Base-by-base conservation (phyloP, 1,284 basidiomycete species). In the Inonotus hispidus region DNA sequence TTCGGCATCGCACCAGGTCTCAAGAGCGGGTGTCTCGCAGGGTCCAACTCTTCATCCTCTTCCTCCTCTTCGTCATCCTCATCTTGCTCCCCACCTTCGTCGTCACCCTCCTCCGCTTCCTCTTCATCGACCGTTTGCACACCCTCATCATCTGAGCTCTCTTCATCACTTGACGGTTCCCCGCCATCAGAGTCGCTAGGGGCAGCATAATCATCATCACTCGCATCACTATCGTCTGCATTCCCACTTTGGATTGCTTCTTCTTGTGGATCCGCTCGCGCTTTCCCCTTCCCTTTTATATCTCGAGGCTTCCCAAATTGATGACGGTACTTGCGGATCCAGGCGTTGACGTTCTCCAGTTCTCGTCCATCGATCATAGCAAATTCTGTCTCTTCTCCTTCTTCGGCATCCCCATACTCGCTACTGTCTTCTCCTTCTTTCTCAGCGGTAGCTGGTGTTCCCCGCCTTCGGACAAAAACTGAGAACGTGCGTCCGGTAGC, bases 291-390 rank as follows among this genome's bases (percentile, higher is more conserved):
- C 7, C 59, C 63, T 46, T 64, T 64, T 43, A 29, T 50, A 53
- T 59, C 58, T n/a, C 53, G 56, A n/a, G 56, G 25, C 66, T 75
- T 77, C 21, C 87, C 86, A 71, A 90, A 87, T n/a, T 79, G 64
- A 65, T 80, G 75, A 38, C 79, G 77, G 62, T 83, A 76, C 59
- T 75, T 73, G 58, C 81, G 75, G 27, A 84, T 79, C 89, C 89
- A 91, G 35, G 78, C 75, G 32, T 77, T 74, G 56, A 91, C 85
- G 16, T 79, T 78, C 37, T 85, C 83, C 67, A 83, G 79, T 70
- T 90, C 88, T 65, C 76, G 78, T 29, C 82, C 83, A 64, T 91
- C 88, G 10, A 90, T 78, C 80, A 88, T 84, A 25, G 79, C 78
- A 66, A 91, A 87, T 67, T 84, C 82, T 0, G 82, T 82, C 70